Evolutionary conservation across 2,329 filamentous ascomycete species (phyloP), one percentile per base, ranked within the genome.

Genomic region (Raffaelea albimanens): DNA sequence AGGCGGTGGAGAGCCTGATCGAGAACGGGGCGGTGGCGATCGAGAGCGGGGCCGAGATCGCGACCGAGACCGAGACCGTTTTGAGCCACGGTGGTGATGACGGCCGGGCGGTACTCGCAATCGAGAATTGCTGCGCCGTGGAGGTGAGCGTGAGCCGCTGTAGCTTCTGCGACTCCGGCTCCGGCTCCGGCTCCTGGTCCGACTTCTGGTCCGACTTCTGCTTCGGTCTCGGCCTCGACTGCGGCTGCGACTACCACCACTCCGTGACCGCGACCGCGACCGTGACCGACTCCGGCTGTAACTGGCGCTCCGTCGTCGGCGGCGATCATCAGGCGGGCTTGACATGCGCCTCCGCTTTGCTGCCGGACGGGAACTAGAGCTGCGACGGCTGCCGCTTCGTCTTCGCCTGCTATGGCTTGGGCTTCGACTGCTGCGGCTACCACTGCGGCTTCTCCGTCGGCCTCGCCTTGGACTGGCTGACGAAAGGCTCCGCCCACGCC

Each of bases 141-240:
- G 21, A 11, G 39, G 18, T 19, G 16, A 23, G 5, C 9, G 20
- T 5, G 5, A 14, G 14, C 8, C 21, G n/a, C 40, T 43, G 40
- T 20, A n/a, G 23, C 40, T 21, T 29, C 40, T 16, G 9, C 40
- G 22, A 13, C 34, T 11, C 18, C 31, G 23, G 11, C 33, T 16
- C 19, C 31, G 44, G 22, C 47, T 45, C 4, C 51, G 51, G 36
- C 61, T 66, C 20, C 57, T 57, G 47, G 63, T 67, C 22, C 59
- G 55, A 40, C 55, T 61, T 2, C 56, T 46, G 29, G 44, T 48
- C 18, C 54, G 49, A 33, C 51, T 44, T 14, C 40, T 59, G 58
- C 29, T 52, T 49, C 52, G 56, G 40, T 58, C 61, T 5, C 54
- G 58, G 29, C 53, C 57, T 14, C 51, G 52, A 39, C 52, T 23